These are phyloP conservation scores for Amanita molliuscula DNA, from an alignment of 768 basidiomycete genomes.

Conservation along the genomic window DNA sequence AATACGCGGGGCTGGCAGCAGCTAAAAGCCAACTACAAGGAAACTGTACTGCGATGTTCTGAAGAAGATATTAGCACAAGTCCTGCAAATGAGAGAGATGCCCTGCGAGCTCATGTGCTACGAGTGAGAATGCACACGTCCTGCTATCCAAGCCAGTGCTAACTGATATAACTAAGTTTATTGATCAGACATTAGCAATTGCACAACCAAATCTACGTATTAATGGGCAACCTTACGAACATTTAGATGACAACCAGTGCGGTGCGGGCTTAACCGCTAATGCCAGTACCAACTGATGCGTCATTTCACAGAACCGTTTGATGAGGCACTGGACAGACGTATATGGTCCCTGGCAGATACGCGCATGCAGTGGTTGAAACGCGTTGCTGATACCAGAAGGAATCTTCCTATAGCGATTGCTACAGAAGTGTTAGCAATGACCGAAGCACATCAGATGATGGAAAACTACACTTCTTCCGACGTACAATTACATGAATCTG, in stretches of 20 bases:
- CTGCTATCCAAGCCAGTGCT: not conserved
- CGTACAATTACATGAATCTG: slow-evolving; percentile 11
- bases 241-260: slow-evolving; percentile 43
- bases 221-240: slow-evolving; percentile 70
- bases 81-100: slow-evolving; percentile 32
- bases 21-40: slow-evolving; percentile 42
- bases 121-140: slow-evolving; percentile 25
- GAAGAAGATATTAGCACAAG: slow-evolving; percentile 34
- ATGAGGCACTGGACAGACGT: slow-evolving; percentile 75
- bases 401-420: slow-evolving; percentile 47
- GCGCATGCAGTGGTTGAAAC: slow-evolving; percentile 63
- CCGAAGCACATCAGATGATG: slow-evolving; percentile 20
- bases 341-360: slow-evolving; percentile 77
- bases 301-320: slow-evolving; percentile 60
- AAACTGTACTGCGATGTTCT: slow-evolving; percentile 33
- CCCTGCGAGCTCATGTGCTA: slow-evolving; percentile 37
- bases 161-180: slow-evolving; percentile 31
- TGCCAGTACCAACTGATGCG: not conserved
- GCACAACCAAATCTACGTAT: slow-evolving; percentile 67
- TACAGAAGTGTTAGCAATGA: slow-evolving; percentile 18
- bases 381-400: slow-evolving; percentile 59
- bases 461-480: slow-evolving; percentile 16
- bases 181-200: slow-evolving; percentile 50
- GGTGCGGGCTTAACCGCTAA: slow-evolving; percentile 22
- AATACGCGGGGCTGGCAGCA: slow-evolving; percentile 58